Conservation (phyloP, 108 stramenopile species). For the Heterococcus sp. region DNA sequence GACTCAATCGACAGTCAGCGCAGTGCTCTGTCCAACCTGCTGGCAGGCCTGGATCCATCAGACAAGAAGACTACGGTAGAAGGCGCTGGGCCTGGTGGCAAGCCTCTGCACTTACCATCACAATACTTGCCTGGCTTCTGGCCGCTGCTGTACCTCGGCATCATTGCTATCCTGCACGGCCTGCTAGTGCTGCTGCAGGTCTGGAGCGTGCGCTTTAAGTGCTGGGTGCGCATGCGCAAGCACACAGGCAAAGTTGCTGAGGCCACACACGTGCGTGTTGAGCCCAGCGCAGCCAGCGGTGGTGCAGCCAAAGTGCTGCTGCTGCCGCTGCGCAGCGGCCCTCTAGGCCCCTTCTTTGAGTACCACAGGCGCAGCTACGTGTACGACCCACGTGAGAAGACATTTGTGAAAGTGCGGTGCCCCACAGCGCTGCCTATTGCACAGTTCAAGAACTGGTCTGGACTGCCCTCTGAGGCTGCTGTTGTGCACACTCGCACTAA, state of each 20-base stretch:
- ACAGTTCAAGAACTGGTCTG: conserved; percentile 67
- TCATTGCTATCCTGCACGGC: conserved; percentile 73
- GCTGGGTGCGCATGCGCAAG: conserved; percentile 72
- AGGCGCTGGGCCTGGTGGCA: not conserved
- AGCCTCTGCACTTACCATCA: conserved; percentile 52
- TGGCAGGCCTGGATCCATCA: not conserved
- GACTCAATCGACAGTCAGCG: conserved; percentile 43
- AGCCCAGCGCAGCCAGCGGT: conserved; percentile 39
- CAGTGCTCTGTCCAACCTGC: conserved; percentile 6
- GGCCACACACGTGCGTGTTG: conserved; percentile 48
- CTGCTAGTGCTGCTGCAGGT: conserved; percentile 81
- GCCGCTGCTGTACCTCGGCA: conserved; percentile 68
- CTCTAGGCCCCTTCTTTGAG: conserved; percentile 79
- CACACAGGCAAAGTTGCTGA: conserved; percentile 47
- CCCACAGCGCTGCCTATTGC: conserved; percentile 65
- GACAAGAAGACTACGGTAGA: not conserved
- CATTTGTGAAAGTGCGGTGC: conserved; percentile 71
- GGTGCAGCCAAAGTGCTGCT: conserved; percentile 40
- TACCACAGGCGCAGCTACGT: conserved; percentile 84
- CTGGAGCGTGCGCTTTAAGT: conserved; percentile 86
- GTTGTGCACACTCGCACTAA: conserved; percentile 69
- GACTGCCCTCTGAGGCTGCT: conserved; percentile 63
- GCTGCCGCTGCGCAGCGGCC: conserved; percentile 53
- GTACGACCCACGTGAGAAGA: conserved; percentile 50
- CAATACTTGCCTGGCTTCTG: conserved; percentile 72